Conservation (phyloP, 495 filamentous ascomycete genomes). For the Pseudomonodictys pantanalensis region DNA sequence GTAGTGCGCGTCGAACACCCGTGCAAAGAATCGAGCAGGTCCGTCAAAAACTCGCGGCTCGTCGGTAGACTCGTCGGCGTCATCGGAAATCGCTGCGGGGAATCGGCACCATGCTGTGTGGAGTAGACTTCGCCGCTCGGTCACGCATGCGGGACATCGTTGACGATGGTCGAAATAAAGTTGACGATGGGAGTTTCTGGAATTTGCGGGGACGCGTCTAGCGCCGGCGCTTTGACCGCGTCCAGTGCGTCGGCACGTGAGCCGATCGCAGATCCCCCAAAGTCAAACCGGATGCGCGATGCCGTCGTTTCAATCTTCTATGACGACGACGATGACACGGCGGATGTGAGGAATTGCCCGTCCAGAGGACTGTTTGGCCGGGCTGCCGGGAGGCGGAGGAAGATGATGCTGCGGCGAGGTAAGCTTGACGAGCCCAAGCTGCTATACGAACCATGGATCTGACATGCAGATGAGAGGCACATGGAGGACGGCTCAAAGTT, state of each 20-base stretch:
- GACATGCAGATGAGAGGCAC: no score
- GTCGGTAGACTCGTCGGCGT: constrained; percentile 17
- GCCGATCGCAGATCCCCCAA: neutral
- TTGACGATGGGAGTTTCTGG: constrained; percentile 15
- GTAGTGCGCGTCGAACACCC: neutral
- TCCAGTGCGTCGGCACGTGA: neutral
- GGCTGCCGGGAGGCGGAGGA: neutral
- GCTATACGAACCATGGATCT: no score
- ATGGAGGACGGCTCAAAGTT: no score
- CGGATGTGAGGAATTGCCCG: neutral
- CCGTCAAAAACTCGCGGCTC: constrained; percentile 30
- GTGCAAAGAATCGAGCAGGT: constrained; percentile 21
- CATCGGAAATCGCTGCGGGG: constrained; percentile 14
- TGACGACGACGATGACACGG: neutral
- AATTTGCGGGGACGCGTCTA: constrained; percentile 17
- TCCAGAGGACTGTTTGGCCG: neutral
- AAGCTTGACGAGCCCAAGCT: no score
- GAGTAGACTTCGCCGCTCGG: no score
- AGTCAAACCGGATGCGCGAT: neutral
- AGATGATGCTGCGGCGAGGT: no score
- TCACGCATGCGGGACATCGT: no score
- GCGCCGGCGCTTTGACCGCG: neutral
- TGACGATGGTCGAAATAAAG: constrained; percentile 22
- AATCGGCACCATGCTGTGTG: constrained; percentile 13
- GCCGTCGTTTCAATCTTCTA: neutral